phyloP scores from a whole-genome alignment of 2,329 filamentous ascomycete genomes.

The Clonostachys sp. region DNA sequence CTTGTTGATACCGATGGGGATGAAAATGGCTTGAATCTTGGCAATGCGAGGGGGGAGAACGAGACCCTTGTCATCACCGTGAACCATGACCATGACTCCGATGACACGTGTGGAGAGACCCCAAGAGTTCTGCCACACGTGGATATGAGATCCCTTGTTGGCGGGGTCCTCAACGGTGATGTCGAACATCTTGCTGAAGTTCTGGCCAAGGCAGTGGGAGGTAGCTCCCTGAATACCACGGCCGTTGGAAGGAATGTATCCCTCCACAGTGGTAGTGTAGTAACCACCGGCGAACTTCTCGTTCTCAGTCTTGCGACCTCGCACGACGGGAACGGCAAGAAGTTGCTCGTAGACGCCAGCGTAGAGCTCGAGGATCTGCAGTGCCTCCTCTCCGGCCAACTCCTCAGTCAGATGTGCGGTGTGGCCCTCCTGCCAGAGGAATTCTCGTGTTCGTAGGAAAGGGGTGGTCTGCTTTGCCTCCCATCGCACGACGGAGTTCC shows the following conservation, averaged over 20 bases:
- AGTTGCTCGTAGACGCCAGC: constrained; percentile 89
- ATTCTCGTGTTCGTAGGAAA: constrained; percentile 90
- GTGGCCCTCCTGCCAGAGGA: constrained; percentile 97
- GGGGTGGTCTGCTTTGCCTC: constrained; percentile 90
- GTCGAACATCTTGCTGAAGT: constrained; percentile 99
- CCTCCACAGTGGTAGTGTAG: constrained; percentile 96
- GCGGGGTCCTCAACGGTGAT: constrained; percentile 93
- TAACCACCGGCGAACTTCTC: constrained; percentile 97
- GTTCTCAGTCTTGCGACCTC: constrained; percentile 92
- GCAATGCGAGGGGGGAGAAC: constrained; percentile 89
- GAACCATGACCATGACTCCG: constrained; percentile 98
- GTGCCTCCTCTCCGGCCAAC: constrained; percentile 77
- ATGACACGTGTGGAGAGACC: constrained; percentile 95
- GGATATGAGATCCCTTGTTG: constrained; percentile 72
- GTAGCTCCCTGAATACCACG: constrained; percentile 96
- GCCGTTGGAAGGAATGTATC: constrained; percentile 92
- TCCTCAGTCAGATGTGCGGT: constrained; percentile 82
- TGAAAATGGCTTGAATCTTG: constrained; percentile 78
- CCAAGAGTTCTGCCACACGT: constrained; percentile 99
- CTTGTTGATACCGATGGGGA: constrained; percentile 89
- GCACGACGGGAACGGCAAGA: constrained; percentile 89
- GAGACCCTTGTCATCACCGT: constrained; percentile 92
- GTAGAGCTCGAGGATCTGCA: constrained; percentile 91
- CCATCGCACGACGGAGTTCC: constrained; percentile 92
- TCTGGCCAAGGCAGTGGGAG: constrained; percentile 91